Base-by-base conservation (phyloP, 2,329 filamentous ascomycete genomes). In the Botrytis fragariae region DNA sequence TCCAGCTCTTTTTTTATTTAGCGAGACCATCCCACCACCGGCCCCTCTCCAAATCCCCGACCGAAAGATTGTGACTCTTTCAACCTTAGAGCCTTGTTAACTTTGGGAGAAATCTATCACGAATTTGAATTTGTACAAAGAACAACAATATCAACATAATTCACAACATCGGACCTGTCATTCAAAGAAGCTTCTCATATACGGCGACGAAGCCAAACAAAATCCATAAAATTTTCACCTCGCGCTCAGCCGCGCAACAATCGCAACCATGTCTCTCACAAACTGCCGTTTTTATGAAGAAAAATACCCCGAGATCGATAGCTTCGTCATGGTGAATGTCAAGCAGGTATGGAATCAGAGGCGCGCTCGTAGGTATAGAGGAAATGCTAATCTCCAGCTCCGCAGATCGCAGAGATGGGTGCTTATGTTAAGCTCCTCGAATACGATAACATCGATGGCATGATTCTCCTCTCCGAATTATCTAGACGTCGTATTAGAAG, bases 271-370 rank as follows among this genome's bases (percentile, higher is more conserved):
- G 93, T 97, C 94, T 85, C 90, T 97, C 87, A 96, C 93, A 83
- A 97, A 97, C 86, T 97, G 93, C 85, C 94, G 94, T 81, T 98
- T 97, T 85, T 98, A 97, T 84, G 94, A 97, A 88, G 94, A 97
- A 86, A 97, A 97, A 85, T 98, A 92, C 82, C 94, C 94, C 74
- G 96, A 98, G 88, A 95, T 99, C 83, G 96, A 99, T 86, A 97
- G 94, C 88, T 98, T 98, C 86, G 97, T 99, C 83, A 99, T 99
- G 96, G 96, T 99, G 83, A 99, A 98, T 85, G 96, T 98, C 81
- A 97, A 97, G 90, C 94, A 97, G 91, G 93, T 95, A 83, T 76
- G 88, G 81, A 73, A 22, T 59, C 35, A 42, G 29, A 39, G 18
- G 25, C 18, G n/a, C 25, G 9, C 29, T 29, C 37, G 37, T 14